Conservation (phyloP, 345 rosid species). For the Sisymbrium irio region DNA sequence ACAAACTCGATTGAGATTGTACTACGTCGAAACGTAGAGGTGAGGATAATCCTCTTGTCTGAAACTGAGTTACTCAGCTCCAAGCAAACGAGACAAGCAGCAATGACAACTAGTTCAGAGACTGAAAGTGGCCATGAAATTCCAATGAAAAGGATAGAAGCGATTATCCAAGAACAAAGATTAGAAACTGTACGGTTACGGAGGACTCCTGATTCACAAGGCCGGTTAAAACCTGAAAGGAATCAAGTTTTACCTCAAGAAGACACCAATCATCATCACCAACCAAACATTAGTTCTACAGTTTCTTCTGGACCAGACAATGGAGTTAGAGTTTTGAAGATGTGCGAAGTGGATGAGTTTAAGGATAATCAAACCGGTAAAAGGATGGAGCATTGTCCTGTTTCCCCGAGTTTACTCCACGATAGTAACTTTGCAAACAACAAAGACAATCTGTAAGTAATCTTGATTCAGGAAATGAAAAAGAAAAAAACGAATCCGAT, state of each 20-base stretch:
- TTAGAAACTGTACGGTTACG: slow-evolving; percentile 89
- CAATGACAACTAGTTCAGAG: slow-evolving; percentile 35
- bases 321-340: slow-evolving; percentile 60
- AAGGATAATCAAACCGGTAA: slow-evolving; percentile 51
- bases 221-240: slow-evolving; percentile 68
- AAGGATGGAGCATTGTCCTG: slow-evolving; percentile 52
- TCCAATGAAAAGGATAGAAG: slow-evolving; percentile 88
- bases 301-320: slow-evolving; percentile 48
- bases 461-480: not conserved
- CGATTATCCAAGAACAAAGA: slow-evolving; percentile 88
- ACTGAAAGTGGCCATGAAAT: slow-evolving; percentile 46
- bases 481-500: not conserved
- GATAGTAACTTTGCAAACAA: slow-evolving; percentile 46
- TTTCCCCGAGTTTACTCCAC: slow-evolving; percentile 83
- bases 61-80: slow-evolving; percentile 42
- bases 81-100: slow-evolving; percentile 34
- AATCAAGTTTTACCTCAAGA: slow-evolving; percentile 89
- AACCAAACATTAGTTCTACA: slow-evolving; percentile 35
- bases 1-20: slow-evolving; percentile 88
- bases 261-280: slow-evolving; percentile 43
- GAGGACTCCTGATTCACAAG: slow-evolving; percentile 63
- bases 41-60: slow-evolving; percentile 65
- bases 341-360: slow-evolving; percentile 41
- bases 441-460: slow-evolving; percentile 83
- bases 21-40: slow-evolving; percentile 70